A percentile compares a stretch with the other conserved stretches of the same genome.
These are phyloP conservation scores for Discostella pseudostelligera DNA, from an alignment of 108 stramenopile species.

Conservation along the genomic window DNA sequence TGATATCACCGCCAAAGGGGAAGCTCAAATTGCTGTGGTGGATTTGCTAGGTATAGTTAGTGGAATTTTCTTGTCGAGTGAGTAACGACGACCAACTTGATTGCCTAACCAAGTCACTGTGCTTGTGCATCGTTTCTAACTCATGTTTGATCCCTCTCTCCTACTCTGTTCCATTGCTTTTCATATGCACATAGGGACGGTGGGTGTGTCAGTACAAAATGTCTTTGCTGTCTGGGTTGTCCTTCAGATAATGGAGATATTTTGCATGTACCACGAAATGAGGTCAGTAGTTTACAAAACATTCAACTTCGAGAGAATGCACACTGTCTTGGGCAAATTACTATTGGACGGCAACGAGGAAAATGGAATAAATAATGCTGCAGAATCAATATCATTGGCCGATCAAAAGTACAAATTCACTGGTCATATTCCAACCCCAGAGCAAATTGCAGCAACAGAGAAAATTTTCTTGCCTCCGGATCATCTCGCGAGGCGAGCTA, in stretches of 20 bases:
- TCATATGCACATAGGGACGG: conserved; percentile 5
- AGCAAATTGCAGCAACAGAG: conserved; percentile 58
- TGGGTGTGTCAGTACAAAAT: conserved; percentile 58
- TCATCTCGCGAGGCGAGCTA: conserved; percentile 63
- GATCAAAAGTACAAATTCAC: conserved; percentile 12
- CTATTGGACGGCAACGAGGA: conserved; percentile 8
- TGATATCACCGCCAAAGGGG: conserved; percentile 95
- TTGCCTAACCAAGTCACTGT: too few species aligned
- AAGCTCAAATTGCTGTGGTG: conserved; percentile 94
- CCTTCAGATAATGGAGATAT: conserved; percentile 80
- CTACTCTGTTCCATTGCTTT: conserved; percentile 1
- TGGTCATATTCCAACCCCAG: conserved; percentile 54
- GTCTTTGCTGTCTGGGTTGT: conserved; percentile 66
- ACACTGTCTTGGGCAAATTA: conserved; percentile 48
- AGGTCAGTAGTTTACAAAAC: conserved; percentile 77
- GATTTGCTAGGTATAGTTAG: conserved; percentile 85
- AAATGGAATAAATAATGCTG: neutral
- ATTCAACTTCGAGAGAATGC: conserved; percentile 88
- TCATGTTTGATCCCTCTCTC: neutral
- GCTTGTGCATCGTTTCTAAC: too few species aligned
- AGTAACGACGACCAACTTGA: conserved; percentile 14
- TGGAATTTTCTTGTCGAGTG: conserved; percentile 75
- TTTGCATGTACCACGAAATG: conserved; percentile 87
- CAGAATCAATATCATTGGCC: neutral
- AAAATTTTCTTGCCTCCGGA: conserved; percentile 72